Percentiles rank a stretch among this genome's conserved stretches.
Evolutionary conservation across 1,139 yeast genomes (phyloP).

Genomic region (Taphrina deformans): DNA sequence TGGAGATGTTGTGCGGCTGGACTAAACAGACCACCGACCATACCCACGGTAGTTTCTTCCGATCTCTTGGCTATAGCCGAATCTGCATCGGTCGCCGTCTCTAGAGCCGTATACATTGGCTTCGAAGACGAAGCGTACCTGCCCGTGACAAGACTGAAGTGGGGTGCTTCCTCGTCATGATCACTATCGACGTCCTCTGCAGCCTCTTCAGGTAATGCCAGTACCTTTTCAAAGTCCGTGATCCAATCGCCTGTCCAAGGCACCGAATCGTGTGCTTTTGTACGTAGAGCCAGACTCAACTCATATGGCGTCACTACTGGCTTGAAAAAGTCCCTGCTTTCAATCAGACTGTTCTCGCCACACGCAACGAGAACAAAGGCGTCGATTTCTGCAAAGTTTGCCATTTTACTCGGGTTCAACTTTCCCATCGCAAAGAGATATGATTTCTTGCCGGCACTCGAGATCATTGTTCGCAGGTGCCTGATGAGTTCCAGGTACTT

Average conservation of each 20-base stretch:
- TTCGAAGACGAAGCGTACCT: slow-evolving; percentile 56
- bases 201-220: slow-evolving; percentile 45
- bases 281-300: slow-evolving; percentile 70
- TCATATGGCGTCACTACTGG: slow-evolving; percentile 96
- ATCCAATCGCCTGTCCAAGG: slow-evolving; percentile 92
- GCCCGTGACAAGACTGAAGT: slow-evolving; percentile 88
- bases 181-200: slow-evolving; percentile 43
- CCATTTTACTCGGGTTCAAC: slow-evolving; percentile 96
- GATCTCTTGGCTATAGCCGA: neutral
- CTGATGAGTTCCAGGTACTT: slow-evolving; percentile 36
- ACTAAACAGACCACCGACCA: slow-evolving; percentile 63
- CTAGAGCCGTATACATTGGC: slow-evolving; percentile 20
- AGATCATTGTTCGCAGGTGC: slow-evolving; percentile 54
- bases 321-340: slow-evolving; percentile 64
- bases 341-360: slow-evolving; percentile 85
- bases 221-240: slow-evolving; percentile 64
- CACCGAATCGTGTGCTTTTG: slow-evolving; percentile 53
- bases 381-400: slow-evolving; percentile 88
- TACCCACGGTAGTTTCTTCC: slow-evolving; percentile 13
- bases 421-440: slow-evolving; percentile 95
- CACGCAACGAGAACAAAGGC: slow-evolving; percentile 95
- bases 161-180: slow-evolving; percentile 57
- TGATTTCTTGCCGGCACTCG: slow-evolving; percentile 80
- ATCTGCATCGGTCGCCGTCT: slow-evolving; percentile 10
- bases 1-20: slow-evolving; percentile 82